A percentile compares a stretch with the other conserved stretches of the same genome.
These are phyloP conservation scores for Rhizophora mangle DNA, from an alignment of 345 rosid genomes.

Conservation along the genomic window DNA sequence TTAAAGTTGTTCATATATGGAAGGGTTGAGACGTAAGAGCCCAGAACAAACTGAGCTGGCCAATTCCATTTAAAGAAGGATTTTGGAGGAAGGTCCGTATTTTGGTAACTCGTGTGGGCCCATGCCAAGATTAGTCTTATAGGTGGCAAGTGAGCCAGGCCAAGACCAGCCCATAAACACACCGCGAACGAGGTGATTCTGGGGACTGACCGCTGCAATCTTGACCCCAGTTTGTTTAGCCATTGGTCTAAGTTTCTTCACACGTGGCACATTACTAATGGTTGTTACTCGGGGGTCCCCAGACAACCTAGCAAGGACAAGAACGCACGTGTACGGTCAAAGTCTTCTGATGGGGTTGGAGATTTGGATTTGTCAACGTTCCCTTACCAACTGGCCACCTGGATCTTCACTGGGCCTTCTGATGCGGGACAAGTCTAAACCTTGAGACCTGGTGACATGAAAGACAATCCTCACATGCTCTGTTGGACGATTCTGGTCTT, in stretches of 20 bases:
- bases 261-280: not conserved
- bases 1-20: too few species aligned
- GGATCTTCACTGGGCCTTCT: not conserved
- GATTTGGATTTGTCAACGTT: slow-evolving; percentile 17
- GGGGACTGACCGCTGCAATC: too few species aligned
- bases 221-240: not conserved
- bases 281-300: too few species aligned
- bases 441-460: not conserved
- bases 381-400: slow-evolving; percentile 32
- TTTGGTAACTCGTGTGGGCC: too few species aligned
- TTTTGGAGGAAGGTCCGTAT: too few species aligned
- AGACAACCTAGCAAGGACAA: not conserved
- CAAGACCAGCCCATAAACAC: too few species aligned
- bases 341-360: not conserved
- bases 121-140: too few species aligned
- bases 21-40: too few species aligned
- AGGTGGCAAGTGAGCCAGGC: too few species aligned
- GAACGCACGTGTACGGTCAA: slow-evolving; percentile 12
- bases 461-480: not conserved
- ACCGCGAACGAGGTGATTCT: too few species aligned
- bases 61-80: too few species aligned
- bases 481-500: not conserved
- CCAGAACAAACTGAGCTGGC: too few species aligned
- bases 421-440: not conserved
- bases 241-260: not conserved